Evolutionary conservation across 768 basidiomycete species (phyloP).

Genomic region (Daedalea quercina): DNA sequence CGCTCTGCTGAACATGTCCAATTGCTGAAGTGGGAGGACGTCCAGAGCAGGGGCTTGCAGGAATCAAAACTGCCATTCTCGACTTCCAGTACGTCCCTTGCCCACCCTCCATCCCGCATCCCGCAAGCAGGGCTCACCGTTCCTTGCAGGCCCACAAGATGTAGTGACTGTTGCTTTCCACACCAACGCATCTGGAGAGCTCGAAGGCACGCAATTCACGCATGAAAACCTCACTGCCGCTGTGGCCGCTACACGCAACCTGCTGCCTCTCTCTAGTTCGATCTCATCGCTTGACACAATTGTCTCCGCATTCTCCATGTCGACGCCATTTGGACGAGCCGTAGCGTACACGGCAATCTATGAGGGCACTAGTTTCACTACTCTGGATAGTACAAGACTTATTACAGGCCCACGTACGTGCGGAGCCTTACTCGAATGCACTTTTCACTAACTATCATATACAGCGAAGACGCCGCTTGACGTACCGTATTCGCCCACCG

Average conservation of each 20-base stretch:
- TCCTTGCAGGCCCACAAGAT: slow-evolving; percentile 44
- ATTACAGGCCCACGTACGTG: slow-evolving; percentile 41
- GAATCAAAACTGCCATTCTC: slow-evolving; percentile 33
- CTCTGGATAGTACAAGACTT: slow-evolving; percentile 48
- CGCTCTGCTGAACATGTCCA: slow-evolving; percentile 46
- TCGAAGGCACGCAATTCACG: slow-evolving; percentile 62
- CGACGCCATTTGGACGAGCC: slow-evolving; percentile 72
- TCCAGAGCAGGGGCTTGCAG: slow-evolving; percentile 61
- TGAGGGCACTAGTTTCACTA: slow-evolving; percentile 69
- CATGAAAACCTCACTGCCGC: slow-evolving; percentile 87
- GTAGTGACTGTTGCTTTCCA: slow-evolving; percentile 68
- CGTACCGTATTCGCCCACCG: slow-evolving; percentile 17
- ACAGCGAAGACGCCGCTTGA: background rate
- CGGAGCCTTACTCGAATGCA: too few species aligned
- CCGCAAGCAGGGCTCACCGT: slow-evolving; percentile 2
- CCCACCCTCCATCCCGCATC: too few species aligned
- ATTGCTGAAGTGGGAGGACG: slow-evolving; percentile 59
- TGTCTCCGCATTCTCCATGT: slow-evolving; percentile 65
- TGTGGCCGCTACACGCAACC: slow-evolving; percentile 67
- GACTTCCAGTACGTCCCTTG: slow-evolving; percentile 43
- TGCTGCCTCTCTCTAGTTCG: slow-evolving; percentile 68
- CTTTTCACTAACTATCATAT: background rate
- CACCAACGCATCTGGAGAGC: slow-evolving; percentile 40
- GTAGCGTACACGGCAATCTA: slow-evolving; percentile 75
- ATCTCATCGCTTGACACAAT: slow-evolving; percentile 72